Conservation (phyloP, 352 stramenopile genomes). For the Globisporangium middletonii region DNA sequence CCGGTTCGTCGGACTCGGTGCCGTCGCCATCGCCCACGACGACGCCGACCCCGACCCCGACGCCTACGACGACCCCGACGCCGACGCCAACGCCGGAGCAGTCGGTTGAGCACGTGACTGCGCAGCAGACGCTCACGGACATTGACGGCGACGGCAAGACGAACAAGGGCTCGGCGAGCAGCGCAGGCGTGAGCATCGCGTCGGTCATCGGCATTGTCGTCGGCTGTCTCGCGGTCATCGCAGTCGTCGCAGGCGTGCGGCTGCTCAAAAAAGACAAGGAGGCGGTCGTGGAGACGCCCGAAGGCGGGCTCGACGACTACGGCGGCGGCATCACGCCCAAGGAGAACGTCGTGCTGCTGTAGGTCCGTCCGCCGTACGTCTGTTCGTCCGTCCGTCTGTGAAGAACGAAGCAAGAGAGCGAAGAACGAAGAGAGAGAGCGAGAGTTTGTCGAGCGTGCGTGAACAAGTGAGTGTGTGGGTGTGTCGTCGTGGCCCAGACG, state of each 20-base stretch:
- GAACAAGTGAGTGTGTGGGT: background rate
- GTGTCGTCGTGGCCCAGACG: background rate
- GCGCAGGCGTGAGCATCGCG: constrained; percentile 21
- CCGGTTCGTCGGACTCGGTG: constrained; percentile 5
- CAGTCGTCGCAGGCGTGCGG: constrained; percentile 55
- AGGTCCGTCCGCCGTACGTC: constrained; percentile 23
- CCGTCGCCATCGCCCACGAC: constrained; percentile 3
- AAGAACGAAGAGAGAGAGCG: constrained; percentile 1
- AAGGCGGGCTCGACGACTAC: constrained; percentile 41
- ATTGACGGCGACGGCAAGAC: constrained; percentile 23
- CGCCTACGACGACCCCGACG: background rate
- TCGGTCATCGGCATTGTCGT: constrained; percentile 56
- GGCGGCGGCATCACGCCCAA: constrained; percentile 71
- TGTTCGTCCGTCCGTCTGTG: background rate
- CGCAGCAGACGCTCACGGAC: constrained; percentile 27
- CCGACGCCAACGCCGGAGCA: constrained; percentile 7
- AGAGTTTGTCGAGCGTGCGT: background rate
- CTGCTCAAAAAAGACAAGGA: constrained; percentile 67
- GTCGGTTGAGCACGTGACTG: constrained; percentile 12
- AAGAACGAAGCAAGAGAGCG: background rate
- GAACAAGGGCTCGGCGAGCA: background rate
- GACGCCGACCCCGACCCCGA: background rate
- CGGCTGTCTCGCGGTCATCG: constrained; percentile 67
- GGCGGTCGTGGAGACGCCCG: constrained; percentile 37
- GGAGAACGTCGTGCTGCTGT: constrained; percentile 77